Base-by-base conservation (phyloP, 2,329 filamentous ascomycete genomes). In the Aspergillus udagawae region DNA sequence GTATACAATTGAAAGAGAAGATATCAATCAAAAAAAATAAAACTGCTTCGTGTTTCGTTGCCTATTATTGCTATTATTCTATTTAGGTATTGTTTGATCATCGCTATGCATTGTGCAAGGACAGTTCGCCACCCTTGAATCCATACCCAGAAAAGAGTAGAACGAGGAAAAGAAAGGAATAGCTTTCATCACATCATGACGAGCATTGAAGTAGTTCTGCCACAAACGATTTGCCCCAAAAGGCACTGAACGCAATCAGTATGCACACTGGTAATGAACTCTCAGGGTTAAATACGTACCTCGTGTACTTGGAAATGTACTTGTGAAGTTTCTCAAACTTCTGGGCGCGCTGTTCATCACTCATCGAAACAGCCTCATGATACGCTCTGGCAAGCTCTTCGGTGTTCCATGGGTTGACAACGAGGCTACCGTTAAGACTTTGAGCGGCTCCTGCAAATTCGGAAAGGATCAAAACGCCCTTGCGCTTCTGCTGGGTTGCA, bases 341-440 rank as follows among this genome's bases (percentile, higher is more conserved):
- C 56, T 87, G 80, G 59, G 88, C 86, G 53, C 92, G 86, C 77
- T 94, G 89, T 75, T 96, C 92, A 20, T 92, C 86, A 53, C 88
- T 88, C 91, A 97, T 97, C 54, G 92, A 96, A 47, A 97, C 92
- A n/a, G 93, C 91, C 64, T 96, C 92, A 74, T 97, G 90, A 65
- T 97, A 92, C 5, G 92, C 91, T 67, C 92, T 90, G 44, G 93
- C 92, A 41, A 97, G 81, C 74, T 97, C 93, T 71, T 97, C 92
- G 0, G 92, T 97, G 73, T 97, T 97, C 94, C 94, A 99, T 1
- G 94, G 94, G 75, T 99, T 99, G 69, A 97, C 91, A 54, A 97
- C 92, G 52, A 97, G 82, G 65, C 90, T 92, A 59, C 93, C 93
- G 65, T 96, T 97, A 57, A 99, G 82, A 61, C 90, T 94, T 76